These are phyloP conservation scores for Septoria petroselini DNA, from an alignment of 2,329 filamentous ascomycete genomes.

Conservation along the genomic window DNA sequence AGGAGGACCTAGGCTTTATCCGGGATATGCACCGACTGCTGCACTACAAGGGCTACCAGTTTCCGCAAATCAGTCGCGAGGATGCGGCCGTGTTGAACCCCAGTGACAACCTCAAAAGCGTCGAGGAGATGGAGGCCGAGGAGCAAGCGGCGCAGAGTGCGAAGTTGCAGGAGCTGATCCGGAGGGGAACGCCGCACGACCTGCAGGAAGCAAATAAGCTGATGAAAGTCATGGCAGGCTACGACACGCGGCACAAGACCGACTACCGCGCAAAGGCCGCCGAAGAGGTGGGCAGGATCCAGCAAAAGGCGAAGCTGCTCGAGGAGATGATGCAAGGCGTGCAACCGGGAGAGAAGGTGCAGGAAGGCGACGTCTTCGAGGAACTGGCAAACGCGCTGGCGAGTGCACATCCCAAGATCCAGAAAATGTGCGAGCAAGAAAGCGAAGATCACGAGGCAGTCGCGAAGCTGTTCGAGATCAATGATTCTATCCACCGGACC, in stretches of 20 bases:
- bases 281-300: slow-evolving; percentile 89
- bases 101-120: slow-evolving; percentile 92
- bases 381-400: slow-evolving; percentile 86
- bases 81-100: slow-evolving; percentile 96
- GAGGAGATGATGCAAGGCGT: slow-evolving; percentile 90
- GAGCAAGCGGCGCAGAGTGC: slow-evolving; percentile 91
- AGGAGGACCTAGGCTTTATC: slow-evolving; percentile 93
- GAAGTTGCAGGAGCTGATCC: slow-evolving; percentile 96
- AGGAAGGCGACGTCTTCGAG: slow-evolving; percentile 66
- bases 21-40: slow-evolving; percentile 94
- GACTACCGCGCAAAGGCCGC: slow-evolving; percentile 97
- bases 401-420: slow-evolving; percentile 96
- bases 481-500: slow-evolving; percentile 96
- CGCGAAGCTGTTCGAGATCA: slow-evolving; percentile 91
- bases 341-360: slow-evolving; percentile 74
- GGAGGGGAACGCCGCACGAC: slow-evolving; percentile 85
- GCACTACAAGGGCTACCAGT: slow-evolving; percentile 95
- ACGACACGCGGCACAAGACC: slow-evolving; percentile 90
- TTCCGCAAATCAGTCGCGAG: slow-evolving; percentile 86
- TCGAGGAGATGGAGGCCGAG: slow-evolving; percentile 98
- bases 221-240: slow-evolving; percentile 99
- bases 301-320: slow-evolving; percentile 87
- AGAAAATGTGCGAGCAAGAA: slow-evolving; percentile 99
- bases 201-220: slow-evolving; percentile 93
- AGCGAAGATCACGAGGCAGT: slow-evolving; percentile 96